Percentiles rank a stretch among this genome's conserved stretches.
phyloP scores from a whole-genome alignment of 805 yeast genomes.

The Nakazawaea siamensis region DNA sequence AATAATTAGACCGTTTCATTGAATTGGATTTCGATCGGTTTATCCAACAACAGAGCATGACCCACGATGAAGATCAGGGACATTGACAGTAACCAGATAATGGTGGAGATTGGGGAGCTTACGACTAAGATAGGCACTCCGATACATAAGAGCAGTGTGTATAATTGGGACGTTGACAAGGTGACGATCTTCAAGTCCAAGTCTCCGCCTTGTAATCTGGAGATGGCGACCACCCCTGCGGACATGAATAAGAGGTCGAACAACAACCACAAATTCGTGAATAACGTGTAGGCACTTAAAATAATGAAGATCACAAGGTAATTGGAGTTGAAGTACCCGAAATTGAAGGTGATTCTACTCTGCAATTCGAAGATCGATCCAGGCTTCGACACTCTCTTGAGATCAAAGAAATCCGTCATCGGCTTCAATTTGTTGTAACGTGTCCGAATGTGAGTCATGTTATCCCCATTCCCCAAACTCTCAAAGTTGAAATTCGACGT shows the following conservation, averaged over 20 bases:
- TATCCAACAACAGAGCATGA: slow-evolving; percentile 89
- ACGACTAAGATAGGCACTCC: slow-evolving; percentile 32
- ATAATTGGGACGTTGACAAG: slow-evolving; percentile 70
- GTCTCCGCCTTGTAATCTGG: slow-evolving; percentile 74
- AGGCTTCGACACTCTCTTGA: slow-evolving; percentile 80
- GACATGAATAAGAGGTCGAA: slow-evolving; percentile 72
- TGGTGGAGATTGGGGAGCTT: slow-evolving; percentile 52
- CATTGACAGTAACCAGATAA: slow-evolving; percentile 89
- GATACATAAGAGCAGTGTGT: slow-evolving; percentile 71
- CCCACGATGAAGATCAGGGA: slow-evolving; percentile 69
- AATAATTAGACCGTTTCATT: slow-evolving; percentile 47
- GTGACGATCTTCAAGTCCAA: slow-evolving; percentile 63
- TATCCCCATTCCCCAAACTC: slow-evolving; percentile 24
- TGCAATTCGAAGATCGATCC: slow-evolving; percentile 75
- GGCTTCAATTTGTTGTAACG: slow-evolving; percentile 66
- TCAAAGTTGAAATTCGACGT: slow-evolving; percentile 24
- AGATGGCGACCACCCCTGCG: slow-evolving; percentile 73
- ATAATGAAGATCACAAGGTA: slow-evolving; percentile 63
- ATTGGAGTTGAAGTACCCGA: slow-evolving; percentile 80
- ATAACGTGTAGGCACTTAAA: slow-evolving; percentile 73
- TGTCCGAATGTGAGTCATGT: slow-evolving; percentile 40
- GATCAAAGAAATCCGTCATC: slow-evolving; percentile 85
- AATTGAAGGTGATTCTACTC: slow-evolving; percentile 73
- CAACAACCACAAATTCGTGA: slow-evolving; percentile 77
- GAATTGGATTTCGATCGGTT: slow-evolving; percentile 91